Evolutionary conservation across 2,329 filamentous ascomycete species (phyloP), one percentile per base, ranked within the genome.

Genomic region (Xylaria sp.): DNA sequence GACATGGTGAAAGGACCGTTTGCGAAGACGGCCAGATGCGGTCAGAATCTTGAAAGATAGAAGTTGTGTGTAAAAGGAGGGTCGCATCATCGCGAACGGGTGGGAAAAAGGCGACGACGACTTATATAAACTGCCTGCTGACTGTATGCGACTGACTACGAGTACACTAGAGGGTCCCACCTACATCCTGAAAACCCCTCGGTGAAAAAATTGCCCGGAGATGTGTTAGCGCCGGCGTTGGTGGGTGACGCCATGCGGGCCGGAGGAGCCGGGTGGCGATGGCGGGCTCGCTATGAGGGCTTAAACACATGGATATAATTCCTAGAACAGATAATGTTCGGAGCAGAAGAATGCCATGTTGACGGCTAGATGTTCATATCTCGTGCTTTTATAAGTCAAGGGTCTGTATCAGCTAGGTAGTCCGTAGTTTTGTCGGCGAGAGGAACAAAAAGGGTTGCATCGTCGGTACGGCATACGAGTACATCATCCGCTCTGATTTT

Each of bases 1-100:
- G 64, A 65, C 70, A 72, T 71, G 50, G 37, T 52, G 35, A n/a
- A 37, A n/a, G 10, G 11, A 11, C 37, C 19, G 5, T 52, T 46
- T 30, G 51, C 13, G 13, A 46, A 55, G 50, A 10, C n/a, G 13
- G 46, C 46, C 49, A 13, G 34, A 19, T 48, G 19, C 11, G 18
- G 37, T 48, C 49, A 53, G 30, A 7, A 11, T 42, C 10, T 35
- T 54, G 23, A 30, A 30, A 34, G 13, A 18, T 13, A 37, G 47
- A 47, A 2, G 13, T 34, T 35, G 13, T n/a, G 50, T 52, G 54
- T 57, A 51, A 34, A 59, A 54, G 46, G 42, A 18, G 49, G 5
- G 23, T 46, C 54, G 37, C 50, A 49, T 55, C 50, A 50, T 51
- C n/a, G 52, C 46, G 34, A 23, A n/a, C n/a, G 39, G 34, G 55